Evolutionary conservation across 2,329 filamentous ascomycete genomes (phyloP), one percentile per base, ranked within the genome.

Genomic region (Monilinia vaccinii-corymbosi): DNA sequence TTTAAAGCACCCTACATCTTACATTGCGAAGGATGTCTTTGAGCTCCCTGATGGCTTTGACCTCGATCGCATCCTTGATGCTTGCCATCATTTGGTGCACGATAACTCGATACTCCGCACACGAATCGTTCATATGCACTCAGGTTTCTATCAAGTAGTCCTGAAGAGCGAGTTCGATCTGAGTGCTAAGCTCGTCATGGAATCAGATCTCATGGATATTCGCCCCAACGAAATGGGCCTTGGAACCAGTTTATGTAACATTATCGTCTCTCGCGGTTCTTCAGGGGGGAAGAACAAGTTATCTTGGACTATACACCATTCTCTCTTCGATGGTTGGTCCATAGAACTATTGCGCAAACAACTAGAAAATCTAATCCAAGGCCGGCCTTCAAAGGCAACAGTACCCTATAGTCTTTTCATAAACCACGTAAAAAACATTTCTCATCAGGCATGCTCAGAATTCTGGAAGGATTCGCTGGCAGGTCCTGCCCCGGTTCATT

Each of bases 301-400:
- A 74, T 64, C 80, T 82, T 61, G 80, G 61, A 78, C 77, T 1
- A 78, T 81, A 71, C 80, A 83, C 62, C 80, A 83, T 64, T 78
- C 77, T 4, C 67, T 82, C 0, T 83, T 82, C 60, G 80, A 83
- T 55, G 80, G 79, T 21, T 81, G 79, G 79, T 73, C 6, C 73
- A 79, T 51, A 72, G 75, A 23, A 60, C 9, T 44, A 11, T 11
- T 44, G 3, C 10, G 23, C n/a, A 44, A 18, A 4, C 62, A 1
- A 70, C 71, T 5, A 73, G 75, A 62, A 69, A 69, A 74, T 2
- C 51, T 71, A 13, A 52, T 52, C 23, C 4, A 28, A 16, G 16
- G 21, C 2, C 40, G 18, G n/a, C n/a, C 40, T 44, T 21, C 40
- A n/a, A 75, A 81, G 67, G 45, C 40, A n/a, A 38, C 36, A 34